Conservation (phyloP, 257 asterid genomes). For the Perilla frutescens region DNA sequence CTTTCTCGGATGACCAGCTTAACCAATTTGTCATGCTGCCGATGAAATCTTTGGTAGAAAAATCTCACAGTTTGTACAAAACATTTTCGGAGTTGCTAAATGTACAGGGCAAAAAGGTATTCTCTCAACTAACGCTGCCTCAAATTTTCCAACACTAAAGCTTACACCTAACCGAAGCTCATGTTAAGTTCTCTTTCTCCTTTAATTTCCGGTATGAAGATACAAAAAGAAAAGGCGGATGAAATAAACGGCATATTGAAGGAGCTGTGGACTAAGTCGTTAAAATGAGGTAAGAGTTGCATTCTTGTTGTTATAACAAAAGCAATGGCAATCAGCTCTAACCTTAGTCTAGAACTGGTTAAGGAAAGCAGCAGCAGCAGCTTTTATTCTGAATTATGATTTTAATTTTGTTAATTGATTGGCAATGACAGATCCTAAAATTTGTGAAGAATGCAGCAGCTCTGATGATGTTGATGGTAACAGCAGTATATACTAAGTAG, state of each 20-base stretch:
- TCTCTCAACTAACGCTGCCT: background rate
- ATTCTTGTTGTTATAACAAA: background rate
- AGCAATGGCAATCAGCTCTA: background rate
- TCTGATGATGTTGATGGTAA: too few species aligned
- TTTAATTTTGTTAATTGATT: too few species aligned
- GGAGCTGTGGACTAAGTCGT: constrained; percentile 16
- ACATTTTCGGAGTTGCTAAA: constrained; percentile 17
- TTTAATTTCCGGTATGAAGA: background rate
- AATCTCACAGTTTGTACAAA: constrained; percentile 13
- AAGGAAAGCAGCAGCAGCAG: too few species aligned
- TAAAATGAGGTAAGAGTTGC: background rate
- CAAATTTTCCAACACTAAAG: background rate
- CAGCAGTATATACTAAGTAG: too few species aligned
- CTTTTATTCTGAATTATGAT: background rate
- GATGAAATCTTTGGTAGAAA: constrained; percentile 27
- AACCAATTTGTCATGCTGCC: constrained; percentile 21
- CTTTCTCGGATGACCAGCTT: constrained; percentile 29
- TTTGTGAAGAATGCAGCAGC: background rate
- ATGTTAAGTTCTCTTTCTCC: background rate
- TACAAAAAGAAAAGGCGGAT: background rate
- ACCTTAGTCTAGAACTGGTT: too few species aligned
- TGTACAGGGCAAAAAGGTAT: constrained; percentile 11
- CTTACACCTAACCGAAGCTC: background rate
- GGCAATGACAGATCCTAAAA: background rate
- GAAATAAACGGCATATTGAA: background rate